phyloP scores from a whole-genome alignment of 441 rosid species.

The Adansonia grandidieri region DNA sequence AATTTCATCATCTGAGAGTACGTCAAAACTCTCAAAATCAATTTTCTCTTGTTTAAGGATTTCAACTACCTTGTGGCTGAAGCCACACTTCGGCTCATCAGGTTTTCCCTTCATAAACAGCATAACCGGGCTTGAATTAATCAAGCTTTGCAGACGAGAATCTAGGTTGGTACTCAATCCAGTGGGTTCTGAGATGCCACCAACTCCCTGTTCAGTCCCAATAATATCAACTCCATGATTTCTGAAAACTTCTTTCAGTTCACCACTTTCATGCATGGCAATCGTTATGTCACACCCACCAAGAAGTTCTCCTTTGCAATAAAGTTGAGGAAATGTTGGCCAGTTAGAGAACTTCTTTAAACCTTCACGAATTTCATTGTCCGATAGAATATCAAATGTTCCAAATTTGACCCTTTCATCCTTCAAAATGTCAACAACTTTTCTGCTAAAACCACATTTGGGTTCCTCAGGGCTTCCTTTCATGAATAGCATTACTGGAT shows the following conservation, averaged over 20 bases:
- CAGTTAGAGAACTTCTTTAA: conserved; percentile 92
- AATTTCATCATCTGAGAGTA: conserved; percentile 62
- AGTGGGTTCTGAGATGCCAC: conserved; percentile 48
- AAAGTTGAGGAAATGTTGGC: conserved; percentile 98
- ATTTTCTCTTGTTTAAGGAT: conserved; percentile 61
- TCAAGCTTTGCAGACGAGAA: conserved; percentile 53
- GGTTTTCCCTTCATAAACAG: conserved; percentile 80
- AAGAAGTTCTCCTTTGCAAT: conserved; percentile 88
- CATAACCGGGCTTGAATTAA: conserved; percentile 58
- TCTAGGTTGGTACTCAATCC: conserved; percentile 59
- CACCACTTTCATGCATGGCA: conserved; percentile 92
- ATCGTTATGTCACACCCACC: conserved; percentile 89
- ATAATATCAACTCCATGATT: conserved; percentile 58
- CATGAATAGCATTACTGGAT: conserved; percentile 89
- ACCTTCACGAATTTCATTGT: conserved; percentile 78
- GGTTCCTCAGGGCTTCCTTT: conserved; percentile 90
- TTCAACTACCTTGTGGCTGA: conserved; percentile 70
- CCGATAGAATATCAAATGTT: conserved; percentile 76
- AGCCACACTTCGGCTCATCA: conserved; percentile 68
- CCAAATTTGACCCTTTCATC: conserved; percentile 78
- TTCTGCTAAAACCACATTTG: conserved; percentile 85
- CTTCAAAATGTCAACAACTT: conserved; percentile 74
- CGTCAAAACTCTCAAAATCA: conserved; percentile 66
- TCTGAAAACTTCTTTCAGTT: conserved; percentile 68
- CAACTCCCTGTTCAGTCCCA: conserved; percentile 43